phyloP scores from a whole-genome alignment of 495 filamentous ascomycete species.

The Peziza echinospora region DNA sequence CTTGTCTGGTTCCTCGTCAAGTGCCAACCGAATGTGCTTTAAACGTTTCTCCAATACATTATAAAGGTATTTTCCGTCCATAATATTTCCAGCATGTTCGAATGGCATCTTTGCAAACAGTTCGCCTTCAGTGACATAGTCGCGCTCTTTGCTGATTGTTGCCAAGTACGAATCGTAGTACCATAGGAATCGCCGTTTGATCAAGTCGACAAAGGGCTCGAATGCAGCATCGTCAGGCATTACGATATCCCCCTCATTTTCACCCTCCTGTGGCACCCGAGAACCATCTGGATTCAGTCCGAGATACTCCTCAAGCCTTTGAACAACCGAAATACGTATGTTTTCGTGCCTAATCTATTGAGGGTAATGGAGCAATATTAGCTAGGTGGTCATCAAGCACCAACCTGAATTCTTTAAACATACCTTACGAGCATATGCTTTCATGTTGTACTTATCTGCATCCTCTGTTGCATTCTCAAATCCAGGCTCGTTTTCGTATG shows the following conservation, averaged over 20 bases:
- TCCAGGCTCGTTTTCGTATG: constrained; percentile 90
- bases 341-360: constrained; percentile 84
- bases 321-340: constrained; percentile 64
- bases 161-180: constrained; percentile 73
- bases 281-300: constrained; percentile 35
- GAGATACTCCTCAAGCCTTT: constrained; percentile 62
- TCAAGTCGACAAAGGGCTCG: constrained; percentile 71
- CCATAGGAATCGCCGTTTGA: constrained; percentile 87
- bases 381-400: not conserved
- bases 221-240: constrained; percentile 24
- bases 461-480: constrained; percentile 52
- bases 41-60: constrained; percentile 47
- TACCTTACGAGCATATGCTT: constrained; percentile 74
- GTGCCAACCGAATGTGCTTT: constrained; percentile 35
- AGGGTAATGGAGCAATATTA: no score
- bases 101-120: constrained; percentile 66
- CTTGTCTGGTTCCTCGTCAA: constrained; percentile 47
- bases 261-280: constrained; percentile 26
- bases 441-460: constrained; percentile 50
- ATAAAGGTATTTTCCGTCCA: constrained; percentile 80
- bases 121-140: constrained; percentile 34
- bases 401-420: not conserved
- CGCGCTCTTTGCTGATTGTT: constrained; percentile 41
- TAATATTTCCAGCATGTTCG: constrained; percentile 52
- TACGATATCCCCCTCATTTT: constrained; percentile 28